Evolutionary conservation across 1,284 basidiomycete species (phyloP), one percentile per base, ranked within the genome.

Genomic region (Hypsizygus ulmarius): DNA sequence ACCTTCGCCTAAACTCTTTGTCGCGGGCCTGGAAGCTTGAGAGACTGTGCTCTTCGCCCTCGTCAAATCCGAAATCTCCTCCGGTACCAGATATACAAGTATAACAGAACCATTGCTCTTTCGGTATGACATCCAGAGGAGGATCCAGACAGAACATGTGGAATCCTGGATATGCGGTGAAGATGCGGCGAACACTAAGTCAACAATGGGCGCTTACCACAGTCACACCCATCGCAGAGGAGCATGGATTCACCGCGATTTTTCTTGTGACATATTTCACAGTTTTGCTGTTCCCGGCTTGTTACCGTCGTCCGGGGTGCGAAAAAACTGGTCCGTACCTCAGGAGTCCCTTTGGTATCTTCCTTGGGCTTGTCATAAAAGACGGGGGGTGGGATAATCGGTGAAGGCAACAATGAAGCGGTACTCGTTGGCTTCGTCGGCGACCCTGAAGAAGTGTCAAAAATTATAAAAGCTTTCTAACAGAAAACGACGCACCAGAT

Each of bases 21-120:
- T 97, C 96, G 16, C 96, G 82, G 32, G 87, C 87, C 62, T 96
- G 93, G 71, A 99, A 99, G 59, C 85, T 93, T 35, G 90, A 81
- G 36, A 99, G 77, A 53, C 84, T 87, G 67, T 99, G 96, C 57
- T 97, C 95, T 66, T 98, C 90, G 45, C 97, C 97, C 62, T 98
- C 96, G 59, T 98, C 96, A 62, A 99, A 99, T 35, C 97, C 97
- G 63, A 93, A 99, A 68, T 98, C 97, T 49, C 93, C 92, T n/a
- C 96, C 95, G 0, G 93, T 97, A 21, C 86, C 88, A 37, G 95
- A 82, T 12, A 99, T 75, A 63, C 97, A 99, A 1, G 86, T 84
- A 58, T 92, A 90, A 67, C 97, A 99, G 67, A 87, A 98, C 96
- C 97, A 99, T 56, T 96, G 88, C 47, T 93, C 91, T 56, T 87